A percentile compares a stretch with the other conserved stretches of the same genome.
Conservation (phyloP, 164 flowering plant genomes). For the Vitis rotundifolia region DNA sequence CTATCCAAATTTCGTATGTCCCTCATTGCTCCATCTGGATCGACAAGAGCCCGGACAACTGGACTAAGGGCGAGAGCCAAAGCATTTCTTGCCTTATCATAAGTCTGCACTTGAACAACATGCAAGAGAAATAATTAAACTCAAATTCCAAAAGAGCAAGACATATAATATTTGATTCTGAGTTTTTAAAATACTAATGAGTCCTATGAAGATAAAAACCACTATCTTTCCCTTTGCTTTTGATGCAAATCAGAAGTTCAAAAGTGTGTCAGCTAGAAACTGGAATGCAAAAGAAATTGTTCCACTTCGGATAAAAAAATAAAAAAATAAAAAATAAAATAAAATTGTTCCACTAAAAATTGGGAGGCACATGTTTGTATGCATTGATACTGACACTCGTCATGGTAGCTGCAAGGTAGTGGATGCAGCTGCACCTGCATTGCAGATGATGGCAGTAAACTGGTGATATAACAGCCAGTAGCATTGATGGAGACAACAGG, state of each 20-base stretch:
- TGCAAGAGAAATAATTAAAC: background rate
- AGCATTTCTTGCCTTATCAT: constrained; percentile 96
- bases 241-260: background rate
- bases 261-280: background rate
- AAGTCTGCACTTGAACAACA: constrained; percentile 52
- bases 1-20: constrained; percentile 78
- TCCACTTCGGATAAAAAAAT: too few relatives aligned
- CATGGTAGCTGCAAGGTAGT: too few relatives aligned
- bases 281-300: background rate
- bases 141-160: background rate
- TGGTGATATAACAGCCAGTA: too few relatives aligned
- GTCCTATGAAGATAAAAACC: background rate
- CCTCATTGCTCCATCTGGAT: constrained; percentile 95
- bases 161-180: background rate
- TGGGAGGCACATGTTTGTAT: too few relatives aligned
- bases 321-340: too few relatives aligned
- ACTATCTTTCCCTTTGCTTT: background rate
- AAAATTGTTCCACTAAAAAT: too few relatives aligned
- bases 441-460: too few relatives aligned
- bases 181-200: background rate
- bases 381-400: too few relatives aligned
- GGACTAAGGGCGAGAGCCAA: constrained; percentile 97
- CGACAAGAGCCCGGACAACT: constrained; percentile 87
- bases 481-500: too few relatives aligned
- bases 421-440: too few relatives aligned